Percentiles rank a stretch among this genome's conserved stretches.
phyloP scores from a whole-genome alignment of 768 basidiomycete genomes.

The Dacryopinax spathularia region DNA sequence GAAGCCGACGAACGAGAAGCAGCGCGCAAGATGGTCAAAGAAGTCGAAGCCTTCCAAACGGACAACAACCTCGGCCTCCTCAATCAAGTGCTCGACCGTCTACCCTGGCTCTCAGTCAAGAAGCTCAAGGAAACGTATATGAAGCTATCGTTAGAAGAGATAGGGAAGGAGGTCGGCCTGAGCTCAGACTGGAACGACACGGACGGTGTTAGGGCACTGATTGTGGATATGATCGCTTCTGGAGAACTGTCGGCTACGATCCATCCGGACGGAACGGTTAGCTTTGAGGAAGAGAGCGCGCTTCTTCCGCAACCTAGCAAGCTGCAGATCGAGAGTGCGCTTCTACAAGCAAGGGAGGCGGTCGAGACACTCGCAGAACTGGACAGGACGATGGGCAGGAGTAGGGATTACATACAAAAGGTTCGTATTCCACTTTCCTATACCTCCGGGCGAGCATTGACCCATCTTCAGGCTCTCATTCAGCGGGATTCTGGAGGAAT shows the following conservation, averaged over 20 bases:
- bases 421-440: constrained; percentile 26
- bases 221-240: constrained; percentile 65
- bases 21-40: constrained; percentile 32
- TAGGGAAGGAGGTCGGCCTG: constrained; percentile 36
- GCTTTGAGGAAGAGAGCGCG: constrained; percentile 50
- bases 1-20: constrained; percentile 31
- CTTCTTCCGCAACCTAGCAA: constrained; percentile 35
- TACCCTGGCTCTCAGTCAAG: constrained; percentile 64
- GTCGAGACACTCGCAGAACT: constrained; percentile 33
- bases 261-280: constrained; percentile 53
- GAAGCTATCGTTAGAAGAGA: constrained; percentile 58
- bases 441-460: neutral
- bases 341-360: constrained; percentile 45
- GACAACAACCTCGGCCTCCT: constrained; percentile 64
- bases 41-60: constrained; percentile 37
- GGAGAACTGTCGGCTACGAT: constrained; percentile 57
- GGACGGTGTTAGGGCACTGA: constrained; percentile 32
- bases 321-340: constrained; percentile 44
- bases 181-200: constrained; percentile 13
- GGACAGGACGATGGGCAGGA: constrained; percentile 44
- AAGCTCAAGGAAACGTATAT: constrained; percentile 73
- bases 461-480: neutral
- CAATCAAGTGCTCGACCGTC: constrained; percentile 47
- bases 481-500: constrained; percentile 2
- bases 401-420: constrained; percentile 62